Conservation (phyloP, 345 rosid species). For the Ceriops tagal region DNA sequence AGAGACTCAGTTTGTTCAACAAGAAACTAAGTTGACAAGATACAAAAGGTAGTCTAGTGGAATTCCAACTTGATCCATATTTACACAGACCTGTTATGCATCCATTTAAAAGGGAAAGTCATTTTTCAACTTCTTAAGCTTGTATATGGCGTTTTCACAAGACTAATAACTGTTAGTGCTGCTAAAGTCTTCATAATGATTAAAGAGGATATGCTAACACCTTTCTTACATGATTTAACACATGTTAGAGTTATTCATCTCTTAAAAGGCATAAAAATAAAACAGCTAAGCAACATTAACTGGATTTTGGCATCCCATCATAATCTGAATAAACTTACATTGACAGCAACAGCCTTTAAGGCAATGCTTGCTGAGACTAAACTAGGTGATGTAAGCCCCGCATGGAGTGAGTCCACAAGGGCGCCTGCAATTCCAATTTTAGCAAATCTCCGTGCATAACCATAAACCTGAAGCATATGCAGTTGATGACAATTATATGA, state of each 20-base stretch:
- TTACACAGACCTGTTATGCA: no score
- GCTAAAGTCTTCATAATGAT: no score
- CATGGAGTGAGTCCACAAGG: conserved; percentile 62
- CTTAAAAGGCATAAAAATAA: not conserved
- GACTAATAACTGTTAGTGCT: no score
- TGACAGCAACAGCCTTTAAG: conserved; percentile 77
- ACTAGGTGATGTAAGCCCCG: conserved; percentile 66
- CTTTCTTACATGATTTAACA: not conserved
- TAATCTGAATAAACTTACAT: conserved; percentile 44
- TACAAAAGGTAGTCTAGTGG: no score
- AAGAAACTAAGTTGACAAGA: no score
- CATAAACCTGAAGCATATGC: conserved; percentile 63
- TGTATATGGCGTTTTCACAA: no score
- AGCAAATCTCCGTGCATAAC: conserved; percentile 85
- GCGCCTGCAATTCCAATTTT: conserved; percentile 69
- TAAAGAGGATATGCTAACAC: not conserved
- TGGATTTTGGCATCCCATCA: not conserved
- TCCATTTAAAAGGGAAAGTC: no score
- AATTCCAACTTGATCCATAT: no score
- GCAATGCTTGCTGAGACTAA: conserved; percentile 77
- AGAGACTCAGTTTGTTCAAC: no score
- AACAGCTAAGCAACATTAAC: not conserved
- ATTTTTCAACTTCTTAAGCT: no score
- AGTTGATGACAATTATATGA: not conserved
- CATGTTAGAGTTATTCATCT: no score